A percentile compares a stretch with the other conserved stretches of the same genome.
These are phyloP conservation scores for Puccinellia tenuiflora DNA, from an alignment of 176 grass and related monocot species.

Conservation along the genomic window DNA sequence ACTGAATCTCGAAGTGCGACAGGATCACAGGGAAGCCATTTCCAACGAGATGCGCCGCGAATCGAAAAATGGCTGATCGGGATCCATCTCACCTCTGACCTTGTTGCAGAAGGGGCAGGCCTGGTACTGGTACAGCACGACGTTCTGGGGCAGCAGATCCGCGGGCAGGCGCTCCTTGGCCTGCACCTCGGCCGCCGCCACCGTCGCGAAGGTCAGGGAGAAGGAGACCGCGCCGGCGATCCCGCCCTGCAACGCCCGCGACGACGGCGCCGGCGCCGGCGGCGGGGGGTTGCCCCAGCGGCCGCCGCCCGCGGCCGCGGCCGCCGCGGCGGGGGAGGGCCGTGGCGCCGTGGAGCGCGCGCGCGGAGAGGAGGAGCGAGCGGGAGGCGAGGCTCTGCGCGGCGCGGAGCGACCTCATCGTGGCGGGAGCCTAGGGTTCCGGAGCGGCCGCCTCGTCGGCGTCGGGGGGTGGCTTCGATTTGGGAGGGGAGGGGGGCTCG, in stretches of 20 bases:
- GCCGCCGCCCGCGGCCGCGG: not conserved
- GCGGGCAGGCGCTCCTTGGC: conserved; percentile 61
- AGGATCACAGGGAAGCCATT: not conserved
- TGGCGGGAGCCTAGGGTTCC: not conserved
- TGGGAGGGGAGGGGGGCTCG: not conserved
- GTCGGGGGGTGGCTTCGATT: not conserved
- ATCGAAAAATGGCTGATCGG: not conserved
- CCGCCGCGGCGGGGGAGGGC: conserved; percentile 1
- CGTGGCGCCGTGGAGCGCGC: not conserved
- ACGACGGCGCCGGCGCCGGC: not conserved
- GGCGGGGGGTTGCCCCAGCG: conserved; percentile 8
- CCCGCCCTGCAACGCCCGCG: conserved; percentile 33
- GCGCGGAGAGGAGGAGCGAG: conserved; percentile 35
- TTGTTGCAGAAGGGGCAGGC: conserved; percentile 98
- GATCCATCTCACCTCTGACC: conserved; percentile 63
- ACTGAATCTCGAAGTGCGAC: not conserved
- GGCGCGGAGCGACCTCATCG: conserved; percentile 45
- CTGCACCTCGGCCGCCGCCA: conserved; percentile 44
- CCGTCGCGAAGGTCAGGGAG: conserved; percentile 64
- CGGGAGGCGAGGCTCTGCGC: conserved; percentile 41
- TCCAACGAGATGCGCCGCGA: not conserved
- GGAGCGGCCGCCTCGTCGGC: not conserved
- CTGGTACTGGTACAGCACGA: conserved; percentile 95
- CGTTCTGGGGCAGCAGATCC: conserved; percentile 59
- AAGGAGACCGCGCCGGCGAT: conserved; percentile 74